Percentiles rank a stretch among this genome's conserved stretches.
Conservation (phyloP, 1,284 basidiomycete genomes). For the Amylostereum areolatum region DNA sequence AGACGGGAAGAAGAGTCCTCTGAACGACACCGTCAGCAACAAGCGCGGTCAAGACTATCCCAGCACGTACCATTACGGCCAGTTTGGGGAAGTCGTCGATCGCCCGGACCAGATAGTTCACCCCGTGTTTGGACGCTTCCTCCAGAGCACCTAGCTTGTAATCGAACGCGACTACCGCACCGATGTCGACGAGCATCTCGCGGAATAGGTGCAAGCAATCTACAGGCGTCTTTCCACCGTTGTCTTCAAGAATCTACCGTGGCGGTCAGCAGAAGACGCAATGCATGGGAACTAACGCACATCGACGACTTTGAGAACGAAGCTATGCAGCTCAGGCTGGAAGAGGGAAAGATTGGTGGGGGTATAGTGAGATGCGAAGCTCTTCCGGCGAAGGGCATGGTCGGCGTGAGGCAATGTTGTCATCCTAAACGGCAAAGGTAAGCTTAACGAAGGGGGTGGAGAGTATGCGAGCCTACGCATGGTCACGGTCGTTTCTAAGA, state of each 20-base stretch:
- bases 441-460: too few relatives aligned
- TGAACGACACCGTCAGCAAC: background rate
- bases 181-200: constrained; percentile 13
- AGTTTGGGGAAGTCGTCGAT: background rate
- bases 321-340: constrained; percentile 11
- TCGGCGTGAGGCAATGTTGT: constrained; percentile 9
- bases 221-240: background rate
- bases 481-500: constrained; percentile 13
- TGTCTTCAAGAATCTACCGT: background rate
- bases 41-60: background rate
- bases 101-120: background rate
- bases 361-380: constrained; percentile 13
- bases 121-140: constrained; percentile 1
- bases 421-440: constrained; percentile 9
- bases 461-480: constrained; percentile 11
- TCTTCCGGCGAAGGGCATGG: constrained; percentile 10
- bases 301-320: constrained; percentile 7
- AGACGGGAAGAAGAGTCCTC: background rate
- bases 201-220: constrained; percentile 14
- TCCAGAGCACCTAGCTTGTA: constrained; percentile 7
- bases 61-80: background rate
- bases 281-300: background rate
- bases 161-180: constrained; percentile 9
- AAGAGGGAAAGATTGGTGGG: constrained; percentile 11
- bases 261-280: too few relatives aligned